Evolutionary conservation across 139 green algal species (phyloP).

Genomic region (Mychonastes homosphaera): DNA sequence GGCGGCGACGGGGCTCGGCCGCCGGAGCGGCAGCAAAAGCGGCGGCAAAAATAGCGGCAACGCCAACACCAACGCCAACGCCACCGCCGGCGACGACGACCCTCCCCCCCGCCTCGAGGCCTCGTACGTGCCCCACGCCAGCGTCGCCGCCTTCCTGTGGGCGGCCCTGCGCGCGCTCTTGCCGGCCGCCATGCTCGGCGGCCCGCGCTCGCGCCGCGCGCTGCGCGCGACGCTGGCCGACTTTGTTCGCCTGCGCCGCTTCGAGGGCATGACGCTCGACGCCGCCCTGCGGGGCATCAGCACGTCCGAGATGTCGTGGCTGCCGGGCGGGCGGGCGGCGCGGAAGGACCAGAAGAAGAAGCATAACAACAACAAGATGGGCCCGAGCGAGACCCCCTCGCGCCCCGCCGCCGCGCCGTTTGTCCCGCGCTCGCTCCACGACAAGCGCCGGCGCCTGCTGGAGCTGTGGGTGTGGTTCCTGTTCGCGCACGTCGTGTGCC

Average conservation of each 20-base stretch:
- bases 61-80: too few species aligned
- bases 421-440: constrained; percentile 7
- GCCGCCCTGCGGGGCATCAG: constrained; percentile 40
- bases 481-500: constrained; percentile 49
- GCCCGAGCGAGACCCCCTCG: neutral
- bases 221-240: constrained; percentile 26
- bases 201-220: neutral
- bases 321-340: neutral
- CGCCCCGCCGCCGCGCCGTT: neutral
- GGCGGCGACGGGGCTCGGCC: too few species aligned
- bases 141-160: neutral
- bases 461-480: constrained; percentile 65
- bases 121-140: neutral
- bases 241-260: constrained; percentile 53
- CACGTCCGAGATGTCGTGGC: constrained; percentile 28
- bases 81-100: too few species aligned
- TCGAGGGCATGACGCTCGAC: constrained; percentile 57
- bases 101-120: too few species aligned
- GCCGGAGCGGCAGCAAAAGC: too few species aligned
- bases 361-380: neutral
- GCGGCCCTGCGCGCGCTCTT: neutral
- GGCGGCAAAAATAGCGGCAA: too few species aligned
- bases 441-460: constrained; percentile 23
- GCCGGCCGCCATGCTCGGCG: neutral
- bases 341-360: constrained; percentile 1